These are phyloP conservation scores for Astraeus odoratus DNA, from an alignment of 768 basidiomycete species.

Conservation along the genomic window DNA sequence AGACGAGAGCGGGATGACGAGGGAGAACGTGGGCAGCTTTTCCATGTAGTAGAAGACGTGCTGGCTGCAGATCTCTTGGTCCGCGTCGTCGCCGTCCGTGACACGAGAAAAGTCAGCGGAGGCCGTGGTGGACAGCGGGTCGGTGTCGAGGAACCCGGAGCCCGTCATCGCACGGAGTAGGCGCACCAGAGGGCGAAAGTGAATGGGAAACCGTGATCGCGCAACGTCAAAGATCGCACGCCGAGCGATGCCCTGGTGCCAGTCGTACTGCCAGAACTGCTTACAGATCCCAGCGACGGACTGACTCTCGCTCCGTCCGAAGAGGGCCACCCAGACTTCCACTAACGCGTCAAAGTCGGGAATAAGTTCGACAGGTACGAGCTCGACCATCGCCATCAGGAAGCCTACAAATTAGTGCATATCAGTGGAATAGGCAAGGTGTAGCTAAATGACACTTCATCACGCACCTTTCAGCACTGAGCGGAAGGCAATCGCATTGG, in stretches of 20 bases:
- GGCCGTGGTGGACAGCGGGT: constrained; percentile 46
- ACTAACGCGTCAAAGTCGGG: constrained; percentile 65
- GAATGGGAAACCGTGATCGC: constrained; percentile 76
- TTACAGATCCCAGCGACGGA: constrained; percentile 64
- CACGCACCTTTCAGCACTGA: constrained; percentile 86
- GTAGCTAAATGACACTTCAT: constrained; percentile 9
- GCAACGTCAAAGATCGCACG: constrained; percentile 80
- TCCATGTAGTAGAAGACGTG: constrained; percentile 75
- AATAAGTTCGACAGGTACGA: constrained; percentile 70
- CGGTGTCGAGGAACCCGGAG: constrained; percentile 69
- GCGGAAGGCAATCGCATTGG: constrained; percentile 73
- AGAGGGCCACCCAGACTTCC: constrained; percentile 74
- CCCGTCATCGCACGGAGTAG: constrained; percentile 75
- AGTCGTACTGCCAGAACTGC: constrained; percentile 82
- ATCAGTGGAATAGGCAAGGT: constrained; percentile 1
- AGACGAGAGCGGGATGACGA: constrained; percentile 55
- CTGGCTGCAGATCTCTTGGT: constrained; percentile 53
- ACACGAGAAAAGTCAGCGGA: constrained; percentile 39
- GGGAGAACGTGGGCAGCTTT: constrained; percentile 65
- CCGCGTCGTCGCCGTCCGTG: constrained; percentile 33
- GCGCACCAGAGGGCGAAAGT: constrained; percentile 60
- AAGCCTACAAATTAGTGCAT: constrained; percentile 46
- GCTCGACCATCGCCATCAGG: constrained; percentile 64
- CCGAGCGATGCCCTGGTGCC: constrained; percentile 57
- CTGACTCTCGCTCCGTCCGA: constrained; percentile 59